Percentiles rank a stretch among this genome's conserved stretches.
Evolutionary conservation across 140 eudicot genomes (phyloP).

Genomic region (Flaveria floridana): DNA sequence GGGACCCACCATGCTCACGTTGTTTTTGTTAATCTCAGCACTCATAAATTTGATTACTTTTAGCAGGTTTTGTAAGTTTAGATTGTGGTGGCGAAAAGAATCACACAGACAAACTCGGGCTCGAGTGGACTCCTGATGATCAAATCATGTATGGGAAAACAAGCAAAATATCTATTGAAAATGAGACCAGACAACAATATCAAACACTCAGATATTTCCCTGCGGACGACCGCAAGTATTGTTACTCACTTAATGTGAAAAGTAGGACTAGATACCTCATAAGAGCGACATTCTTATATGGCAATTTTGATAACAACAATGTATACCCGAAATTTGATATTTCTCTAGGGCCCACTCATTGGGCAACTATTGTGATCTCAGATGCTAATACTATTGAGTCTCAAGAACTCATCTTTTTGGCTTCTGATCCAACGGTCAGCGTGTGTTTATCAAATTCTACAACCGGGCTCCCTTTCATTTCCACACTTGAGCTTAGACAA

Average conservation of each 20-base stretch:
- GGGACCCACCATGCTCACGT: constrained; percentile 75
- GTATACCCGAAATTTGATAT: constrained; percentile 91
- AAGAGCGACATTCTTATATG: constrained; percentile 89
- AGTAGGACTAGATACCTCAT: constrained; percentile 80
- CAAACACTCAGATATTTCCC: constrained; percentile 75
- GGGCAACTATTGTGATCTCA: constrained; percentile 94
- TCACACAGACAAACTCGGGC: constrained; percentile 72
- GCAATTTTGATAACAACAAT: constrained; percentile 74
- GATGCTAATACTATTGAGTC: constrained; percentile 78
- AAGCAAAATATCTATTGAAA: constrained; percentile 55
- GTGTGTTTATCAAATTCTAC: constrained; percentile 94
- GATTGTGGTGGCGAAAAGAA: constrained; percentile 79
- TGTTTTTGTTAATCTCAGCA: constrained; percentile 3
- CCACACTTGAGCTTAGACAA: constrained; percentile 90
- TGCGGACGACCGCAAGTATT: constrained; percentile 72
- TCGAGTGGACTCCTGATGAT: constrained; percentile 72
- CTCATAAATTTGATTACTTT: constrained; percentile 21
- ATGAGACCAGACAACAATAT: constrained; percentile 67
- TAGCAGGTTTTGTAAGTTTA: constrained; percentile 76
- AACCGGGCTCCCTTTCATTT: constrained; percentile 87
- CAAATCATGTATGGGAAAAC: constrained; percentile 50
- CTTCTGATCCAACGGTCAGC: constrained; percentile 65
- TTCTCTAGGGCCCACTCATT: constrained; percentile 84
- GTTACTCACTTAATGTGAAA: constrained; percentile 71
- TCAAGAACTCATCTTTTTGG: constrained; percentile 78